Conservation (phyloP, 2,329 filamentous ascomycete species). For the Chalaropsis ovoidea region DNA sequence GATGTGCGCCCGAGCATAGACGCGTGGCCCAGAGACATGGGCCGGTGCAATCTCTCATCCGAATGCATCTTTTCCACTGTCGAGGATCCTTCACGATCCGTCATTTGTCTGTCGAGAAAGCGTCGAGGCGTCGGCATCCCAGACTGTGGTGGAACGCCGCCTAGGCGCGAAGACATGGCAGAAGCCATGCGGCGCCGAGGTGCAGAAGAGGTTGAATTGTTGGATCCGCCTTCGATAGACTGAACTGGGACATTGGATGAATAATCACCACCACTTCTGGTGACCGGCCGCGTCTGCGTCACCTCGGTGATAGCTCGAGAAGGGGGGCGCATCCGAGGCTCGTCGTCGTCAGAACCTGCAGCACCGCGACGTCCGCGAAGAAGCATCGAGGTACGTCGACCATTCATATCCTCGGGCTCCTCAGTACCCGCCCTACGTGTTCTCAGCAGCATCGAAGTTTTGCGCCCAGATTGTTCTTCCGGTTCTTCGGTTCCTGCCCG, state of each 20-base stretch:
- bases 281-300: conserved; percentile 32
- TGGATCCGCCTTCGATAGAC: conserved; percentile 29
- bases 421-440: conserved; percentile 38
- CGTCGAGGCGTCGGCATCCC: conserved; percentile 22
- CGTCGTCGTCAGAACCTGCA: conserved; percentile 39
- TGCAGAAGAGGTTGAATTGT: conserved; percentile 35
- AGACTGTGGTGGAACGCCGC: conserved; percentile 26
- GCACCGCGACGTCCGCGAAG: conserved; percentile 40
- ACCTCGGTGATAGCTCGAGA: conserved; percentile 51
- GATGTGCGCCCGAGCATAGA: conserved; percentile 37
- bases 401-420: conserved; percentile 39
- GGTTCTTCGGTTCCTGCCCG: conserved; percentile 43
- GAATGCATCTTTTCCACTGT: conserved; percentile 33
- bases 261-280: conserved; percentile 34
- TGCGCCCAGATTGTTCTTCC: conserved; percentile 38
- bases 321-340: conserved; percentile 42
- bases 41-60: conserved; percentile 39
- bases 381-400: conserved; percentile 41
- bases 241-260: conserved; percentile 6
- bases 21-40: conserved; percentile 38
- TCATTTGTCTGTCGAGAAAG: conserved; percentile 23
- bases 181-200: conserved; percentile 44
- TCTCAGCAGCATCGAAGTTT: conserved; percentile 37
- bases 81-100: conserved; percentile 21
- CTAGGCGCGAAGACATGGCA: conserved; percentile 40